These are phyloP conservation scores for Apiotrichum montevideense DNA, from an alignment of 1,284 basidiomycete genomes.

Conservation along the genomic window DNA sequence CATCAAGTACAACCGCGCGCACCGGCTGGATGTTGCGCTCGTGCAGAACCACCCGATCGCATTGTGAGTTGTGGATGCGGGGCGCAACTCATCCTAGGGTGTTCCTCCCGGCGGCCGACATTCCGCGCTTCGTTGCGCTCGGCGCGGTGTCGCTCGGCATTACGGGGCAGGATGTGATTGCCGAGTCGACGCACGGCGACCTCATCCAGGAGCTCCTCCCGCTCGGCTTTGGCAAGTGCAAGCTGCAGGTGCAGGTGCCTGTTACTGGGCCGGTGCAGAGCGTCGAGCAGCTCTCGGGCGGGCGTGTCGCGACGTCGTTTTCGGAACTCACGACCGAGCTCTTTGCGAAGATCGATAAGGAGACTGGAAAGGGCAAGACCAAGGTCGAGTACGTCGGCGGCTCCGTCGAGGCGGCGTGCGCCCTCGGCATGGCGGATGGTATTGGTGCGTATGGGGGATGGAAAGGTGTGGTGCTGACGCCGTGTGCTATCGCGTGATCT, in stretches of 20 bases:
- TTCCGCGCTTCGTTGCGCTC: constrained; percentile 96
- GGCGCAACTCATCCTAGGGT: constrained; percentile 55
- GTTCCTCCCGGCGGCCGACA: constrained; percentile 94
- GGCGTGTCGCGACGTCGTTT: constrained; percentile 90
- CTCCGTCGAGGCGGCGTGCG: constrained; percentile 95
- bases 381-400: constrained; percentile 94
- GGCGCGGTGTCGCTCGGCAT: constrained; percentile 66
- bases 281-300: constrained; percentile 76
- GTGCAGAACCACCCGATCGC: constrained; percentile 90
- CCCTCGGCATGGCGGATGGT: constrained; percentile 92
- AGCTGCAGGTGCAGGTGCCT: constrained; percentile 90
- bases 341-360: constrained; percentile 68
- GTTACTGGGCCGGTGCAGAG: constrained; percentile 64
- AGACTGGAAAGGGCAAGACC: constrained; percentile 55
- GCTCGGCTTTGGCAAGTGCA: constrained; percentile 91
- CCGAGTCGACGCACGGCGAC: constrained; percentile 74
- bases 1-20: constrained; percentile 85
- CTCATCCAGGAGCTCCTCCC: constrained; percentile 74
- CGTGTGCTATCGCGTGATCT: too few relatives aligned
- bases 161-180: constrained; percentile 88
- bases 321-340: constrained; percentile 77
- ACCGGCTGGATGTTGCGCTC: constrained; percentile 85
- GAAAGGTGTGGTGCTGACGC: not conserved
- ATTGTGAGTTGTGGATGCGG: constrained; percentile 55
- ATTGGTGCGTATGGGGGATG: constrained; percentile 60